Conservation (phyloP, 164 flowering plant species). For the Liquidambar formosana region DNA sequence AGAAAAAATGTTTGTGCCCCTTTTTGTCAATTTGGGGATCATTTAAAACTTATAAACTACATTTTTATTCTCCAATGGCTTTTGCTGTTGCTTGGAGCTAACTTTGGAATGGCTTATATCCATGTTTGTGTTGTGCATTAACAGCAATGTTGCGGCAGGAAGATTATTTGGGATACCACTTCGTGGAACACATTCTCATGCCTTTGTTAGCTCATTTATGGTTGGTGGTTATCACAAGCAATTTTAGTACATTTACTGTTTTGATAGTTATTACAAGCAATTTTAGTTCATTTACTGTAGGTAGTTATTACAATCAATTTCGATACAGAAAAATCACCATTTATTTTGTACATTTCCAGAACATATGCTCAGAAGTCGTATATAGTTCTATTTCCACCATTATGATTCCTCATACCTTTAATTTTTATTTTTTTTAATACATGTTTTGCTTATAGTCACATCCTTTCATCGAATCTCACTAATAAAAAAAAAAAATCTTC, state of each 20-base stretch:
- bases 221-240: conserved; percentile 39
- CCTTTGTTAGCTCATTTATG: conserved; percentile 98
- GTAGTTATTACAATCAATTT: background rate
- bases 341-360: no score
- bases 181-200: conserved; percentile 98
- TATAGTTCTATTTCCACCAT: no score
- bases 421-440: no score
- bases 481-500: no score
- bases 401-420: no score
- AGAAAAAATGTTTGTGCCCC: background rate
- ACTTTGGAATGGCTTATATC: background rate
- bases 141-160: conserved; percentile 97
- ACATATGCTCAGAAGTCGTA: no score
- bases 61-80: background rate
- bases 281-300: background rate
- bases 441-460: no score
- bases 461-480: no score
- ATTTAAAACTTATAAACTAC: background rate
- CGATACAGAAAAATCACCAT: no score
- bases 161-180: conserved; percentile 93
- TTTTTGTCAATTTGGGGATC: background rate
- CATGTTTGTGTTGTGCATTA: conserved; percentile 9
- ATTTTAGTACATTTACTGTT: background rate
- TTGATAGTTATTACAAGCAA: background rate
- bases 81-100: background rate